Conservation (phyloP, 208 protist genomes). For the Balamuthia mandrillaris region DNA sequence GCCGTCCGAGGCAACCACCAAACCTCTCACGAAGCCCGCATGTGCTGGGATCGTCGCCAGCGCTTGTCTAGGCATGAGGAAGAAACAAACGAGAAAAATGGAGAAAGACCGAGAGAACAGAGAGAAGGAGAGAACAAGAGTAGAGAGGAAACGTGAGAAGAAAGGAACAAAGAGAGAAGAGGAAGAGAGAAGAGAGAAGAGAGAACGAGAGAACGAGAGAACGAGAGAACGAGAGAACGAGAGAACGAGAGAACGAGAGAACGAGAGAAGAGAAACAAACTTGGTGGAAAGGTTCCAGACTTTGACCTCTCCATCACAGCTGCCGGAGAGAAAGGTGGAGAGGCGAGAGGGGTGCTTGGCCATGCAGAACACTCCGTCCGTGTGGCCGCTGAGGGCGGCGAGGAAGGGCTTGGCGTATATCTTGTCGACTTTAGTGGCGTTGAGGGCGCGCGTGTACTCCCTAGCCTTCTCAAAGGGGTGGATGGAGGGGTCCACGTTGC, state of each 20-base stretch:
- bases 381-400: constrained; percentile 54
- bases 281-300: constrained; percentile 38
- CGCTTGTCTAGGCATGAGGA: not conserved
- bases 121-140: no score
- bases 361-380: constrained; percentile 62
- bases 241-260: no score
- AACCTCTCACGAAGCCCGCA: constrained; percentile 87
- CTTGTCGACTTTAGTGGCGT: constrained; percentile 90
- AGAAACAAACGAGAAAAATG: not conserved
- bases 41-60: constrained; percentile 71
- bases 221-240: no score
- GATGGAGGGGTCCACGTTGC: constrained; percentile 87
- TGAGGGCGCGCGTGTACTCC: constrained; percentile 93
- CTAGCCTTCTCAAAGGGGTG: constrained; percentile 93
- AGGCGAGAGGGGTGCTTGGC: constrained; percentile 41
- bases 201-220: no score
- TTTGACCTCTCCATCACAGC: constrained; percentile 39
- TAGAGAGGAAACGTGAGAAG: no score
- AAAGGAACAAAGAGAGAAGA: no score
- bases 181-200: no score
- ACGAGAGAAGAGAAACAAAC: not conserved
- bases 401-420: constrained; percentile 96
- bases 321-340: constrained; percentile 56
- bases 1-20: constrained; percentile 83
- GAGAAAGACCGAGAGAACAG: not conserved